Base-by-base conservation (phyloP, 2,329 filamentous ascomycete species). In the Aspergillus pseudoglaucus region DNA sequence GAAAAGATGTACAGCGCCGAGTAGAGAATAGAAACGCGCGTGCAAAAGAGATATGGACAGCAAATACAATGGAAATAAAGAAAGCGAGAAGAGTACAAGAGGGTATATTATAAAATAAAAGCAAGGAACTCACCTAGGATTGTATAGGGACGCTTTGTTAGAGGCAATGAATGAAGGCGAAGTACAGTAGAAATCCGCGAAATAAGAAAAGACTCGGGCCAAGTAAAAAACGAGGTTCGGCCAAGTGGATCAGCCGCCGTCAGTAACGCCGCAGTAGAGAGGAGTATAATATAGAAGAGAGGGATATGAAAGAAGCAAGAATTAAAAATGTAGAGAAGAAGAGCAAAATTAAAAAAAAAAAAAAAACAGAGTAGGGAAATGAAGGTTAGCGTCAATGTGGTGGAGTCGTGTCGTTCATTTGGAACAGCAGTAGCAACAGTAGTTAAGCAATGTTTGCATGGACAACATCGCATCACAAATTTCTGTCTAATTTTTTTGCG, bases 141-240 rank as follows among this genome's bases (percentile, higher is more conserved):
- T 38, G 48, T 37, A 44, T 37, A 43, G 45, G 43, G 32, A 12
- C 10, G 25, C 25, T 12, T 1, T 30, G n/a, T 15, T 9, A 25
- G 47, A 30, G 42, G n/a, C 42, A 40, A 45, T 39, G 42, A 41
- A 47, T 35, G 32, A 17, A 40, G 15, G 20, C 12, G 25, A 25
- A 39, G 45, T 40, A 45, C 20, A 39, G 44, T 40, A 45, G 37
- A 42, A 15, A 20, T 18, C 25, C 27, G 27, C 42, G 12, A 45
- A 44, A 40, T 30, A 39, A 41, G 25, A 37, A 32, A 45, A 45
- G 44, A 32, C 40, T 38, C 33, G 38, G 43, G 45, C 49, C 39
- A 40, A 49, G 46, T 47, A 45, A 49, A 53, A 49, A 47, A 18
- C 37, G 51, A 50, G 53, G 55, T 52, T 53, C 46, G 51, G 51